Conservation (phyloP, 306 rosid species). For the barrel medic (Medicago truncatula) region MtrunA17r5.0-ANR NC_053049.1:5388501-5389000, state of each 20-base stretch:
- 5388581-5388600: neutral
- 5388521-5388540: neutral
- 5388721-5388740: neutral
- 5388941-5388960: too few relatives aligned
- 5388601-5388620: slow-evolving; percentile 35
- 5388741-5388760: slow-evolving; percentile 19
- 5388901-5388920: too few relatives aligned
- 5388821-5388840: neutral
- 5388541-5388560: slow-evolving; percentile 11
- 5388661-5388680: neutral
- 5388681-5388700: slow-evolving; percentile 2
- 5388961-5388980: too few relatives aligned
- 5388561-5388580: slow-evolving; percentile 20
- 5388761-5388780: neutral
- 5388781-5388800: neutral
- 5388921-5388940: too few relatives aligned
- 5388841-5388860: neutral
- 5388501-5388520: slow-evolving; percentile 21
- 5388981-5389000: too few relatives aligned
- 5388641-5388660: slow-evolving; percentile 15
- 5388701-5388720: slow-evolving; percentile 2
- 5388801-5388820: neutral
- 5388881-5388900: too few relatives aligned
- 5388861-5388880: neutral
- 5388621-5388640: slow-evolving; percentile 8